Conservation (phyloP, 2,329 filamentous ascomycete genomes). For the Ceratocystis harringtonii region DNA sequence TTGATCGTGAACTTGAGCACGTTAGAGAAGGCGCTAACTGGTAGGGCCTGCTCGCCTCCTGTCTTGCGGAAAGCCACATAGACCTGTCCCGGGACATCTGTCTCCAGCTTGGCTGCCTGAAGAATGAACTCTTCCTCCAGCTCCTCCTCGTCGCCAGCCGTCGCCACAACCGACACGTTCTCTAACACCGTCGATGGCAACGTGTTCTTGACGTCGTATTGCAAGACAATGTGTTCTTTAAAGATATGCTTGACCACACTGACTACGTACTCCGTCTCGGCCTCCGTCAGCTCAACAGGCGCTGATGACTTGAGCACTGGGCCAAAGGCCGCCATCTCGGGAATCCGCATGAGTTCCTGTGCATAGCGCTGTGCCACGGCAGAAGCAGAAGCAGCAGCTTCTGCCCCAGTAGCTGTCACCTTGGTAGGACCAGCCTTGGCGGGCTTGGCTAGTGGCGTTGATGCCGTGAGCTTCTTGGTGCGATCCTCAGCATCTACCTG, state of each 20-base stretch:
- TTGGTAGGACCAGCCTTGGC: slow-evolving; percentile 62
- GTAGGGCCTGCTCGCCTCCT: slow-evolving; percentile 59
- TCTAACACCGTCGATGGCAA: slow-evolving; percentile 80
- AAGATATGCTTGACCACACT: slow-evolving; percentile 91
- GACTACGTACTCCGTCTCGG: slow-evolving; percentile 95
- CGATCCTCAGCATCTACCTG: slow-evolving; percentile 92
- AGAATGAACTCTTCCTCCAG: slow-evolving; percentile 89
- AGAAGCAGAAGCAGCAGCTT: slow-evolving; percentile 60
- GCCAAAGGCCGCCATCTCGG: slow-evolving; percentile 82
- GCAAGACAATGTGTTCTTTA: slow-evolving; percentile 89
- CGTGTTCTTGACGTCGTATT: slow-evolving; percentile 97
- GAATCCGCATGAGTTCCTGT: slow-evolving; percentile 72
- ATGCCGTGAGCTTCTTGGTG: slow-evolving; percentile 90
- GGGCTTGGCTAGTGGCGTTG: slow-evolving; percentile 84
- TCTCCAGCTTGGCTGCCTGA: slow-evolving; percentile 64
- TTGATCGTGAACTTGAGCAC: slow-evolving; percentile 93
- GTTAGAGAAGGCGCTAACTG: slow-evolving; percentile 74
- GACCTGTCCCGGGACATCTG: slow-evolving; percentile 79
- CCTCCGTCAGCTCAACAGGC: slow-evolving; percentile 80
- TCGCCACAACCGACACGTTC: slow-evolving; percentile 70
- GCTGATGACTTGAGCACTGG: slow-evolving; percentile 80
- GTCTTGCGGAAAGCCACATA: slow-evolving; percentile 89
- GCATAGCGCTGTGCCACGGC: slow-evolving; percentile 79
- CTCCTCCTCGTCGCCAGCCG: slow-evolving; percentile 67
- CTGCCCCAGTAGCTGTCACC: slow-evolving; percentile 50